Evolutionary conservation across 352 stramenopile genomes (phyloP), one percentile per base, ranked within the genome.

Genomic region (Pythium biforme): DNA sequence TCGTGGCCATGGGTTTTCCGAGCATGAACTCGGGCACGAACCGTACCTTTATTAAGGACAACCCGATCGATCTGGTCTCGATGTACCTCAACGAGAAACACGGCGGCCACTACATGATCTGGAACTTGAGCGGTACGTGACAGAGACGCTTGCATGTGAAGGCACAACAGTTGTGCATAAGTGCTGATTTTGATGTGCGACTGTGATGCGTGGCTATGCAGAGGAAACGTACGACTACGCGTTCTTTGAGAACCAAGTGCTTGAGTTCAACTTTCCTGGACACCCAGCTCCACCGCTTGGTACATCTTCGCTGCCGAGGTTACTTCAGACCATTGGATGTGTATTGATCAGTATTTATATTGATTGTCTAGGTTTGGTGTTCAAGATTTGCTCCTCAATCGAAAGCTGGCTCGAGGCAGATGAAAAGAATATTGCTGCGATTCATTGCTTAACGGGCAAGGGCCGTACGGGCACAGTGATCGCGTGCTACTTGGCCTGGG

Each of bases 231-330:
- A 99, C 75, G 96, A 99, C 75, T 95, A 96, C 62, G 66, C 76
- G 15, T 86, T 93, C 57, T 98, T 99, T 60, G 86, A 98, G 68
- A 96, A 99, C 66, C 93, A 98, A 73, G 91, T 99, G 46, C 73
- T 99, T 19, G 92, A 98, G 50, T 99, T 97, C 72, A 96, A 97
- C 64, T 99, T 99, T 79, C 96, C 96, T 6, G 97, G 97, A 17
- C 94, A 97, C 68, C 97, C 97, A 0, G 95, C 95, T 17, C 97
- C 97, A 6, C 97, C 96, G 23, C 77, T 99, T n/a, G 97, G 75
- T 85, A 67, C 17, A 69, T 37, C 20, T 3, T 14, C 14, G 23
- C 10, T n/a, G n/a, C 5, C 14, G 12, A 19, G 17, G 6, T 20
- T 10, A 19, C 15, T 9, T 43, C 11, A 14, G 14, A 43, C n/a